Evolutionary conservation across 2,329 filamentous ascomycete species (phyloP).

Genomic region (Calcarisporium arbuscula): DNA sequence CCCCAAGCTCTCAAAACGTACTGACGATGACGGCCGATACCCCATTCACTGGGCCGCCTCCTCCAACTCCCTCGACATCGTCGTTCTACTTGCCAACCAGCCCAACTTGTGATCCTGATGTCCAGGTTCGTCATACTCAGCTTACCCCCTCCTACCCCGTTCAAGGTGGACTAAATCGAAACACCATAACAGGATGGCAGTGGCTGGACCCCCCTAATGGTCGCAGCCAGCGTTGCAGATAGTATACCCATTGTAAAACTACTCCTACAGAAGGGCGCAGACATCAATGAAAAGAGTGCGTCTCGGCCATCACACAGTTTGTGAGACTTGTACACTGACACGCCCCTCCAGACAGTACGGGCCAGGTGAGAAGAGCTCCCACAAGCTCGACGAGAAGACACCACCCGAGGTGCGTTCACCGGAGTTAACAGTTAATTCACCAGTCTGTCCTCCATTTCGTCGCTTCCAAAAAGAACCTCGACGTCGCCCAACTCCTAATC

Average conservation of each 20-base stretch:
- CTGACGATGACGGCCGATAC: conserved; percentile 82
- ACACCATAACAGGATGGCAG: conserved; percentile 53
- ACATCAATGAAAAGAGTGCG: conserved; percentile 66
- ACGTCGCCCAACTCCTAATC: conserved; percentile 73
- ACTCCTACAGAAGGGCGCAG: conserved; percentile 62
- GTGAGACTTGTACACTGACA: too few species aligned
- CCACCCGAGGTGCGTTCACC: too few species aligned
- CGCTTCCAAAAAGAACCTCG: conserved; percentile 81
- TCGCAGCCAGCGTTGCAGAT: conserved; percentile 68
- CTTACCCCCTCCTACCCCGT: not conserved
- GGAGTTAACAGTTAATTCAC: too few species aligned
- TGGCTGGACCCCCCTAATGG: conserved; percentile 83
- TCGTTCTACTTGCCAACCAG: conserved; percentile 61
- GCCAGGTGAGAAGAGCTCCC: conserved; percentile 53
- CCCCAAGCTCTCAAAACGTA: conserved; percentile 63
- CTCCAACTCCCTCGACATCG: conserved; percentile 71
- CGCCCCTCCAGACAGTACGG: conserved; percentile 51
- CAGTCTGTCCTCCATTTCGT: conserved; percentile 88
- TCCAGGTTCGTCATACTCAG: conserved; percentile 46
- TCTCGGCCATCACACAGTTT: not conserved
- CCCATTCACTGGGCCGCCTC: conserved; percentile 93
- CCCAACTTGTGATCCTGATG: conserved; percentile 79
- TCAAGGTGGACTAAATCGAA: not conserved
- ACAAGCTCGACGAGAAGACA: not conserved
- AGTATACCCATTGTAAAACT: conserved; percentile 62